These are phyloP conservation scores for Boletus sp. DNA, from an alignment of 1,284 basidiomycete species.

Conservation along the genomic window DNA sequence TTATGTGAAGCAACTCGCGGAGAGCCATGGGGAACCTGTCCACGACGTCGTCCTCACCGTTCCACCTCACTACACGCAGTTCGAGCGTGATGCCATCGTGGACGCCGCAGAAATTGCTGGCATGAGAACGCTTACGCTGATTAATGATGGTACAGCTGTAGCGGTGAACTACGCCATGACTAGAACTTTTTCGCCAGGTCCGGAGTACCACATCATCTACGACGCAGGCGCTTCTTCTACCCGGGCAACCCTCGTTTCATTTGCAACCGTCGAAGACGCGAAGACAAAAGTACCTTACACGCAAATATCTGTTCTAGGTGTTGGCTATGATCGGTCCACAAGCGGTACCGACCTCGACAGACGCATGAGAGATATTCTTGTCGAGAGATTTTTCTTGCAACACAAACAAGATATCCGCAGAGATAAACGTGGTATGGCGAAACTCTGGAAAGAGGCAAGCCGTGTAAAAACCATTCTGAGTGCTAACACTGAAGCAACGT, in stretches of 20 bases:
- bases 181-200: constrained; percentile 68
- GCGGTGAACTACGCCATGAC: constrained; percentile 98
- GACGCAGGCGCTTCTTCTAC: constrained; percentile 90
- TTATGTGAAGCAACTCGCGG: constrained; percentile 87
- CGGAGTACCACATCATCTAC: constrained; percentile 89
- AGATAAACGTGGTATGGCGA: constrained; percentile 87
- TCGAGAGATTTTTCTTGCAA: constrained; percentile 71
- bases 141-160: constrained; percentile 91
- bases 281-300: constrained; percentile 58
- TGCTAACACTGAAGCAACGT: constrained; percentile 80
- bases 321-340: constrained; percentile 76
- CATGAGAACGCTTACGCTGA: constrained; percentile 75
- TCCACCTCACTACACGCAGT: constrained; percentile 83
- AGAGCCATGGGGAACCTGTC: constrained; percentile 72
- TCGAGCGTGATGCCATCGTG: constrained; percentile 82
- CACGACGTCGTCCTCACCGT: constrained; percentile 82
- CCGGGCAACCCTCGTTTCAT: constrained; percentile 82
- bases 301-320: constrained; percentile 71
- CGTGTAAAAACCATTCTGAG: constrained; percentile 92
- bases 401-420: constrained; percentile 59
- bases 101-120: constrained; percentile 93
- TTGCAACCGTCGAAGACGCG: constrained; percentile 53
- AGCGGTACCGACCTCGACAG: constrained; percentile 86
- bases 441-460: constrained; percentile 89
- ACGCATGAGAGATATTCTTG: constrained; percentile 78